These are phyloP conservation scores for Diplodia intermedia DNA, from an alignment of 2,329 filamentous ascomycete genomes.

Conservation along the genomic window DNA sequence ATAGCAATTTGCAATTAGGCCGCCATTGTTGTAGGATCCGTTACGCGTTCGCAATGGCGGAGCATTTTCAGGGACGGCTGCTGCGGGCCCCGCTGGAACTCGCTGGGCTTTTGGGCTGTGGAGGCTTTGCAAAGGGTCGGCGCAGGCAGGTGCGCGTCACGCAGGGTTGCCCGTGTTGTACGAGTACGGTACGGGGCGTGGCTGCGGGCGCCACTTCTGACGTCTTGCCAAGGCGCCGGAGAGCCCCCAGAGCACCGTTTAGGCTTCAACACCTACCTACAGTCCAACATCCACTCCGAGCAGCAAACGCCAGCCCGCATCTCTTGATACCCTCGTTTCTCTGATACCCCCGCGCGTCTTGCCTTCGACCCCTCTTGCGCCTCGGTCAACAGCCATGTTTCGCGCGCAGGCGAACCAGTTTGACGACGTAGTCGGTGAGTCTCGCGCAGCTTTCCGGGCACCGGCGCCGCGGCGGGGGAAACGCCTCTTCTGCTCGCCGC, in stretches of 20 bases:
- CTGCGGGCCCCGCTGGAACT: background rate
- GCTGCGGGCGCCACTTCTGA: slow-evolving; percentile 16
- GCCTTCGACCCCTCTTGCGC: slow-evolving; percentile 6
- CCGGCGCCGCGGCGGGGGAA: slow-evolving; percentile 18
- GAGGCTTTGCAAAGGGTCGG: slow-evolving; percentile 17
- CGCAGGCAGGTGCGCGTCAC: background rate
- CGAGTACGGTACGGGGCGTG: slow-evolving; percentile 7
- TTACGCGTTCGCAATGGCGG: slow-evolving; percentile 22
- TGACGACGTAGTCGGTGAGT: slow-evolving; percentile 72
- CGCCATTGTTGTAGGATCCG: background rate
- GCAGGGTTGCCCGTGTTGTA: slow-evolving; percentile 1
- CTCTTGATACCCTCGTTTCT: background rate
- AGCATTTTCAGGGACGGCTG: background rate
- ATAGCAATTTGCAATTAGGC: background rate
- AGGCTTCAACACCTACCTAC: slow-evolving; percentile 25
- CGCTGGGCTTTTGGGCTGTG: background rate
- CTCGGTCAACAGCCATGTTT: slow-evolving; percentile 49
- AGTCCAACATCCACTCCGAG: background rate
- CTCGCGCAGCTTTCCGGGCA: slow-evolving; percentile 18
- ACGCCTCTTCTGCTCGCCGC: slow-evolving; percentile 6
- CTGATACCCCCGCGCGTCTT: slow-evolving; percentile 24
- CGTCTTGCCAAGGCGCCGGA: slow-evolving; percentile 16
- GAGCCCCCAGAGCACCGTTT: slow-evolving; percentile 19
- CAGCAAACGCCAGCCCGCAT: background rate
- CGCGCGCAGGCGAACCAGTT: slow-evolving; percentile 69